A percentile compares a stretch with the other conserved stretches of the same genome.
Evolutionary conservation across 352 stramenopile species (phyloP).

Genomic region (Globisporangium recalcitrans): DNA sequence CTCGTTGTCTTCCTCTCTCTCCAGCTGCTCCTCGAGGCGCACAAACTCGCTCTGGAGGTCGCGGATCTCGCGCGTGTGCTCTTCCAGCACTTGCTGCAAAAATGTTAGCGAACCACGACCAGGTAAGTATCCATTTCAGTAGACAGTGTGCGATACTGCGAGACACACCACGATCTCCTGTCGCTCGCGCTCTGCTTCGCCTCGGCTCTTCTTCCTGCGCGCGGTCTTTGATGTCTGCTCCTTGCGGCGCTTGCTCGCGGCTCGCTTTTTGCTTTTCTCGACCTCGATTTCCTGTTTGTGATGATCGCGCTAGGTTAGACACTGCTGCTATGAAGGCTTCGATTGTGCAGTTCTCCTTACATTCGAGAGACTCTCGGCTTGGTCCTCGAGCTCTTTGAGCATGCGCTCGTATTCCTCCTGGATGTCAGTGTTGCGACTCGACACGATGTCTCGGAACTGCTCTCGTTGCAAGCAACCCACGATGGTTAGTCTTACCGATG

Average conservation of each 20-base stretch:
- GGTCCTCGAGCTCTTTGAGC: constrained; percentile 67
- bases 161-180: constrained; percentile 9
- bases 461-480: neutral
- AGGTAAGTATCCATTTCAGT: neutral
- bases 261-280: constrained; percentile 15
- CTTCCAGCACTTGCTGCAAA: constrained; percentile 31
- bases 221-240: constrained; percentile 12
- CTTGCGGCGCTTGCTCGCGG: constrained; percentile 11
- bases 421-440: constrained; percentile 65
- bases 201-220: constrained; percentile 25
- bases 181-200: constrained; percentile 9
- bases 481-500: neutral
- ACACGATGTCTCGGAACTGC: constrained; percentile 60
- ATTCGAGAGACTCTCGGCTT: constrained; percentile 35
- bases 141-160: neutral
- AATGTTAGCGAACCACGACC: neutral
- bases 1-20: constrained; percentile 25
- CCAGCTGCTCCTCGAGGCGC: constrained; percentile 27
- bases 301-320: neutral
- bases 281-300: constrained; percentile 39
- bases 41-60: constrained; percentile 53
- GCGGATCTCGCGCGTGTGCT: constrained; percentile 40
- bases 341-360: constrained; percentile 7
- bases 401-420: constrained; percentile 75
- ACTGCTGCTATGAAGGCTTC: too few relatives aligned